A percentile compares a stretch with the other conserved stretches of the same genome.
Evolutionary conservation across 1,284 basidiomycete genomes (phyloP).

Genomic region (Takashimella tepidaria): DNA sequence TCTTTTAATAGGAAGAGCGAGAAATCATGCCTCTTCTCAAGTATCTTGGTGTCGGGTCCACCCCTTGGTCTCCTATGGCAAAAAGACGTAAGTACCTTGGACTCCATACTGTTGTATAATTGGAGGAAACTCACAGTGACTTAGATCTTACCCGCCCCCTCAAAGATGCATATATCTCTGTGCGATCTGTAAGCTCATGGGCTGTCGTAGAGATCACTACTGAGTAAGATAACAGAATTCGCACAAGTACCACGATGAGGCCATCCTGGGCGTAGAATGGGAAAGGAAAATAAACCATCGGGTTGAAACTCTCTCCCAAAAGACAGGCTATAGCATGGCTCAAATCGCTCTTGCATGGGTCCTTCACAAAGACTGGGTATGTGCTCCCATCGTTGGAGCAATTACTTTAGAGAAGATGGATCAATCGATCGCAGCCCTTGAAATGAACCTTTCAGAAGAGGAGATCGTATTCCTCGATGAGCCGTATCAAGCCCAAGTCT

Average conservation of each 20-base stretch:
- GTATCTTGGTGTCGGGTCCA: conserved; percentile 20
- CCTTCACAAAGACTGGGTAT: conserved; percentile 13
- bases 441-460: conserved; percentile 52
- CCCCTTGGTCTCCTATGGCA: conserved; percentile 24
- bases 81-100: neutral
- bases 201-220: too few species aligned
- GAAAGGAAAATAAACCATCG: conserved; percentile 6
- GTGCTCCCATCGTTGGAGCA: conserved; percentile 27
- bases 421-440: conserved; percentile 32
- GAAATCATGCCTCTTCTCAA: conserved; percentile 56
- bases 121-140: too few species aligned
- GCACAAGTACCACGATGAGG: neutral
- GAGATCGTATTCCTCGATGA: conserved; percentile 54
- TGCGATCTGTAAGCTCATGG: neutral
- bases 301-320: conserved; percentile 53
- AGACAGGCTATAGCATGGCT: conserved; percentile 53
- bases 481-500: conserved; percentile 41
- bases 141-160: neutral
- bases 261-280: neutral
- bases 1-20: conserved; percentile 52
- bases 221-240: too few species aligned
- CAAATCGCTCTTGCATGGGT: conserved; percentile 44
- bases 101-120: neutral
- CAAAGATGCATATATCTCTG: neutral
- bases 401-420: conserved; percentile 23